Evolutionary conservation across 352 stramenopile genomes (phyloP), one percentile per base, ranked within the genome.

Genomic region (Hyaloperonospora brassicae): DNA sequence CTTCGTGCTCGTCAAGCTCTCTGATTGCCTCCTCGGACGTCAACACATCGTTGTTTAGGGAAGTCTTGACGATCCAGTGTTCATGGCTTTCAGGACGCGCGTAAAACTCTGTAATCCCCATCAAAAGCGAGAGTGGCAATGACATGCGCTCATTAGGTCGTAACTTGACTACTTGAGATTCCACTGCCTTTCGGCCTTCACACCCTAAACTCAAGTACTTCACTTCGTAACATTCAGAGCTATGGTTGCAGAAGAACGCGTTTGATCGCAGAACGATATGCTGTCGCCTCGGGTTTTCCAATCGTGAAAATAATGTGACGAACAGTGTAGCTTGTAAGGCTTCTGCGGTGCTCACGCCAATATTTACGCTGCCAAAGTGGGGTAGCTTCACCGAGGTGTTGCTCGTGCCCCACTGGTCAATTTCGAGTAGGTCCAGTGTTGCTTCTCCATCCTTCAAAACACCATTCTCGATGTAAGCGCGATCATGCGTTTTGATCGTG

Each of bases 21-120:
- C 71, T 64, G 8, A 88, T 75, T 9, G 78, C 76, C 11, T 63
- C 55, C 10, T 45, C 47, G 10, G 79, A 89, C 7, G 75, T 84
- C 38, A 92, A 46, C 27, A 92, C 55, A 25, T 94, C 84, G 21
- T 89, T 83, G 55, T 90, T 89, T 25, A 94, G 43, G 5, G 64
- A 77, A 2, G 78, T 76, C 31, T 86, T 87, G 0, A 89, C 69
- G 50, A 84, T 77, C 84, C 84, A 94, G 36, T 86, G 69, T 9
- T 92, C 69, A 50, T 85, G 70, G 35, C 77, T 52, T 48, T 73
- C 62, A 2, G 79, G 77, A 23, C 84, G 78, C 22, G 81, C 77
- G 42, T 91, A 91, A 36, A 94, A 70, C 53, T 92, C 81, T 0
- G 84, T 92, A 21, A 89, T 86, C 22, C 81, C 84, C 81, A 92